Percentiles rank a stretch among this genome's conserved stretches.
phyloP scores from a whole-genome alignment of 345 rosid species.

The Euclidium syriacum region DNA sequence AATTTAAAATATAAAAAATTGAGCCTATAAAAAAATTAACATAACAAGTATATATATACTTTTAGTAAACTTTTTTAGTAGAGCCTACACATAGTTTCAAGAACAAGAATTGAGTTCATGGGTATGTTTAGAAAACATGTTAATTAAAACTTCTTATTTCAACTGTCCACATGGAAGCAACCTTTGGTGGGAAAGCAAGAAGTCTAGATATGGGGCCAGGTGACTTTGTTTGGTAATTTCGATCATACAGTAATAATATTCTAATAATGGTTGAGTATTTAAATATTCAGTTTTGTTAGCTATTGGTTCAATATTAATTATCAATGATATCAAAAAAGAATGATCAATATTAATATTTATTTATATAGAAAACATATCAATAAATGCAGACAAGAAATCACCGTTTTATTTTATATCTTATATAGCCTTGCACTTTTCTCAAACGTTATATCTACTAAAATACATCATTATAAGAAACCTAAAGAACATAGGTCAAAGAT shows the following conservation, averaged over 20 bases:
- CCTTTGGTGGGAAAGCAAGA: not conserved
- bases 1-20: not conserved
- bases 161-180: constrained; percentile 12
- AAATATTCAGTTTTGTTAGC: not conserved
- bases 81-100: too few species aligned
- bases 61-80: too few species aligned
- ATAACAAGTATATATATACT: too few species aligned
- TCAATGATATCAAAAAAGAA: too few species aligned
- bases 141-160: not conserved
- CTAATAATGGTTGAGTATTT: constrained; percentile 1
- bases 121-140: not conserved
- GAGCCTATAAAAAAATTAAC: not conserved
- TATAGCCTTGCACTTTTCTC: constrained; percentile 36
- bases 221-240: not conserved
- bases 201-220: constrained; percentile 4
- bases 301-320: constrained; percentile 9
- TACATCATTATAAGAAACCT: constrained; percentile 14
- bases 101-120: constrained; percentile 1
- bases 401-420: constrained; percentile 20
- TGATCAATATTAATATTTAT: not conserved
- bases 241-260: not conserved
- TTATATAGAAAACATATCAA: not conserved
- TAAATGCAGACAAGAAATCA: constrained; percentile 9
- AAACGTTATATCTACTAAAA: constrained; percentile 33
- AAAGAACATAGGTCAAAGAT: not conserved